A percentile compares a stretch with the other conserved stretches of the same genome.
Conservation (phyloP, 768 basidiomycete species). For the Lentinula raphanica region DNA sequence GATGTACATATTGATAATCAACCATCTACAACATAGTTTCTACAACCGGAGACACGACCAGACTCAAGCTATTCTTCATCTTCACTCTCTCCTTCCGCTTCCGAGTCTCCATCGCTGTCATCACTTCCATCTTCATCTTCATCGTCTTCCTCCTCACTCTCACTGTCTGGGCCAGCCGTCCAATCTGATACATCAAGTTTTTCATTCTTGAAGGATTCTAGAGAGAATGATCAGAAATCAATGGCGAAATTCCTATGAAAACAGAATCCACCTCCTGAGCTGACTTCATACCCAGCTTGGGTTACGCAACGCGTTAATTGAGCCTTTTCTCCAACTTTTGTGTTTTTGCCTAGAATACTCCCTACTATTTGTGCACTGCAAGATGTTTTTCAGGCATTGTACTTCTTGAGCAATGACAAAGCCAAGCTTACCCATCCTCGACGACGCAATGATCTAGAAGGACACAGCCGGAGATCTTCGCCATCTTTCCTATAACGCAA, state of each 20-base stretch:
- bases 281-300: slow-evolving; percentile 74
- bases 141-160: slow-evolving; percentile 12
- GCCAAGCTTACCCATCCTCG: slow-evolving; percentile 67
- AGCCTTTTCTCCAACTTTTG: slow-evolving; percentile 65
- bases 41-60: not conserved
- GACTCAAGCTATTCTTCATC: not conserved
- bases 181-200: slow-evolving; percentile 55
- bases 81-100: not conserved
- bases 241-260: not conserved
- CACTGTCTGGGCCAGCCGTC: slow-evolving; percentile 29
- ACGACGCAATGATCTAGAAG: slow-evolving; percentile 86
- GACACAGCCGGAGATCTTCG: slow-evolving; percentile 77
- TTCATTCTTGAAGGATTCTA: slow-evolving; percentile 53
- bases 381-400: not conserved
- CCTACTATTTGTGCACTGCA: slow-evolving; percentile 70
- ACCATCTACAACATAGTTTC: not conserved
- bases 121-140: slow-evolving; percentile 9
- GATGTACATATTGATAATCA: too few relatives aligned
- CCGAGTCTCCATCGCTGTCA: slow-evolving; percentile 7
- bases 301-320: slow-evolving; percentile 66
- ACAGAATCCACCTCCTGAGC: slow-evolving; percentile 45
- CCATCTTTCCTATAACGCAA: slow-evolving; percentile 79
- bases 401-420: not conserved
- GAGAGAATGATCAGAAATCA: not conserved
- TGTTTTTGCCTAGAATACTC: slow-evolving; percentile 70